Evolutionary conservation across 176 grass and related monocot species (phyloP).

Genomic region (Avena sativa): DNA sequence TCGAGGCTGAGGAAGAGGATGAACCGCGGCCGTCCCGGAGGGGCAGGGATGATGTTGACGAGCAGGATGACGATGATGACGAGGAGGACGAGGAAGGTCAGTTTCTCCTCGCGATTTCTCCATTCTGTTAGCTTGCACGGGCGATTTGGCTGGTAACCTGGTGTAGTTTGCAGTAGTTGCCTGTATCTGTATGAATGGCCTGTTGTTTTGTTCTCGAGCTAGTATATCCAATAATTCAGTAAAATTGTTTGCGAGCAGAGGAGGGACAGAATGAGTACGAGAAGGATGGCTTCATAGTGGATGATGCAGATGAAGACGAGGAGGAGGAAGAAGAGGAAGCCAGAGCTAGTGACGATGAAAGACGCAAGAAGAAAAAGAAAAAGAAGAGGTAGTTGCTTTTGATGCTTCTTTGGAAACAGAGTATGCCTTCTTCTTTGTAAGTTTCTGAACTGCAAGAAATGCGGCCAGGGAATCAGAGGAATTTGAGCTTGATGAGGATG

Average conservation of each 20-base stretch:
- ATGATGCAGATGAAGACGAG: constrained; percentile 84
- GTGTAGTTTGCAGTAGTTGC: not conserved
- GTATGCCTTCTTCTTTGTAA: constrained; percentile 33
- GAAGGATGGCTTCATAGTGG: constrained; percentile 98
- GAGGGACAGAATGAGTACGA: constrained; percentile 91
- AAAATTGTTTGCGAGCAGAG: constrained; percentile 52
- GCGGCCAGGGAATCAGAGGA: constrained; percentile 74
- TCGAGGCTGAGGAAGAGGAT: constrained; percentile 62
- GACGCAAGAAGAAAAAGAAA: constrained; percentile 80
- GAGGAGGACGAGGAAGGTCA: constrained; percentile 87
- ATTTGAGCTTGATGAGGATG: constrained; percentile 93
- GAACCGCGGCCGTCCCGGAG: constrained; percentile 49
- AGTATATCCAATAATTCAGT: not conserved
- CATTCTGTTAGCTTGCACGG: not conserved
- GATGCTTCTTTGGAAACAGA: not conserved
- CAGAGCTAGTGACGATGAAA: constrained; percentile 75
- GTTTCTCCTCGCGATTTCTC: constrained; percentile 30
- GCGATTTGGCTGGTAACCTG: not conserved
- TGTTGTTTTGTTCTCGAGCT: not conserved
- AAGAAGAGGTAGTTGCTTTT: constrained; percentile 71
- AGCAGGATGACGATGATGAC: constrained; percentile 60
- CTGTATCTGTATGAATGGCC: not conserved
- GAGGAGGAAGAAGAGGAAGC: constrained; percentile 85
- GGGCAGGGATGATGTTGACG: constrained; percentile 46
- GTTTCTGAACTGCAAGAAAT: constrained; percentile 36